Evolutionary conservation across 2,329 filamentous ascomycete species (phyloP).

Genomic region (Zasmidium angulare): DNA sequence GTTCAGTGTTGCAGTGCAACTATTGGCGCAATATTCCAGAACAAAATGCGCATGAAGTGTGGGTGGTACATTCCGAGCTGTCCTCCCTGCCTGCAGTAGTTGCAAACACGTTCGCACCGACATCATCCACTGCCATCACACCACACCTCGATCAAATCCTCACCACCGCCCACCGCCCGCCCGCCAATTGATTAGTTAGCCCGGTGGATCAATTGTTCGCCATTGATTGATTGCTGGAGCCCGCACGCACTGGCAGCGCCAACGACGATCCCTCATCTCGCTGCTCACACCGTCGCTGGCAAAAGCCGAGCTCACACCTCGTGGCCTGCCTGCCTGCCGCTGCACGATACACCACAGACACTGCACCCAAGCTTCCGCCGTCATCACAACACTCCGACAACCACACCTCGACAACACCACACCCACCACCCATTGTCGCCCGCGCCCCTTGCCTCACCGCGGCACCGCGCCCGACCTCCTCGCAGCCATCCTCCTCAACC

Average conservation of each 20-base stretch:
- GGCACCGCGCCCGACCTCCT: conserved; percentile 2
- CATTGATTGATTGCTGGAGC: no score
- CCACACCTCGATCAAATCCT: neutral
- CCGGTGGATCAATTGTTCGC: no score
- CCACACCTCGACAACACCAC: neutral
- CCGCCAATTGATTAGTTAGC: neutral
- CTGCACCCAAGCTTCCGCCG: neutral
- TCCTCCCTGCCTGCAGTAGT: neutral
- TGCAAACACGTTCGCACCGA: neutral
- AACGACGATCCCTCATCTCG: neutral
- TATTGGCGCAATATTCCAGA: conserved; percentile 6
- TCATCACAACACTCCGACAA: neutral
- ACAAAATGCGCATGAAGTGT: neutral
- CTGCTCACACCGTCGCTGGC: neutral
- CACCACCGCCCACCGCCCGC: neutral
- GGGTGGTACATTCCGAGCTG: neutral
- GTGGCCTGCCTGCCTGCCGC: no score
- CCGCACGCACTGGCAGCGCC: neutral
- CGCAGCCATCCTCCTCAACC: conserved; percentile 4
- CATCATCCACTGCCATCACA: neutral
- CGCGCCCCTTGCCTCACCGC: conserved; percentile 3
- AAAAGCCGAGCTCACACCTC: conserved; percentile 6
- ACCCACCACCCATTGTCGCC: neutral
- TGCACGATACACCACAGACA: neutral
- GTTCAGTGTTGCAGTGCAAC: neutral